These are phyloP conservation scores for Tuctoria greenei DNA, from an alignment of 176 grass and related monocot species.

Conservation along the genomic window DNA sequence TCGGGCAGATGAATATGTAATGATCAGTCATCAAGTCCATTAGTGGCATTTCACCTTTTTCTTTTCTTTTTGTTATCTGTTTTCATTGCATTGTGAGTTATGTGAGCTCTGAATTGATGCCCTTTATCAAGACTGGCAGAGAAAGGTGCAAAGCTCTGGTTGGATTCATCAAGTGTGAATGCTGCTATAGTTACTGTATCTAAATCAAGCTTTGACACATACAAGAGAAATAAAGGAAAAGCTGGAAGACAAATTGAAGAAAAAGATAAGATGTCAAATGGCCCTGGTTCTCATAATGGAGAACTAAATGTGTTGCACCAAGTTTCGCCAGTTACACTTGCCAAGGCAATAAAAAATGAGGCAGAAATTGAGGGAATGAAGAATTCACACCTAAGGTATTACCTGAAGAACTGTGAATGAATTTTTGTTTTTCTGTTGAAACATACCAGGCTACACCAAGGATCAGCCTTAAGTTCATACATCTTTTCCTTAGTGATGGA, in stretches of 20 bases:
- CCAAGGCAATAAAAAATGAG: conserved; percentile 87
- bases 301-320: conserved; percentile 52
- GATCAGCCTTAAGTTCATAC: too few species aligned
- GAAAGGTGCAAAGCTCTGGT: conserved; percentile 72
- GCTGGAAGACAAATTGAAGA: conserved; percentile 17
- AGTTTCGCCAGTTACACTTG: conserved; percentile 71
- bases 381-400: conserved; percentile 82
- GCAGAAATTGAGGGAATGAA: conserved; percentile 91
- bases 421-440: conserved; percentile 1
- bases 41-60: not conserved
- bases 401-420: conserved; percentile 23
- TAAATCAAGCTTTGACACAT: conserved; percentile 56
- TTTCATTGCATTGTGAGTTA: not conserved
- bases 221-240: conserved; percentile 37
- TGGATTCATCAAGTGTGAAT: conserved; percentile 92
- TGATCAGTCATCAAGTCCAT: not conserved
- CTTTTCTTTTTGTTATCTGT: not conserved
- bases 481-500: too few species aligned
- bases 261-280: conserved; percentile 11
- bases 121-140: conserved; percentile 68
- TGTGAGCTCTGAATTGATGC: conserved; percentile 27
- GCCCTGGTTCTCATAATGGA: conserved; percentile 33
- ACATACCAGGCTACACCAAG: too few species aligned
- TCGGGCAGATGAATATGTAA: not conserved
- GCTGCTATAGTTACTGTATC: conserved; percentile 79